Evolutionary conservation across 2,329 filamentous ascomycete genomes (phyloP).

Genomic region (Fusarium staphyleae): DNA sequence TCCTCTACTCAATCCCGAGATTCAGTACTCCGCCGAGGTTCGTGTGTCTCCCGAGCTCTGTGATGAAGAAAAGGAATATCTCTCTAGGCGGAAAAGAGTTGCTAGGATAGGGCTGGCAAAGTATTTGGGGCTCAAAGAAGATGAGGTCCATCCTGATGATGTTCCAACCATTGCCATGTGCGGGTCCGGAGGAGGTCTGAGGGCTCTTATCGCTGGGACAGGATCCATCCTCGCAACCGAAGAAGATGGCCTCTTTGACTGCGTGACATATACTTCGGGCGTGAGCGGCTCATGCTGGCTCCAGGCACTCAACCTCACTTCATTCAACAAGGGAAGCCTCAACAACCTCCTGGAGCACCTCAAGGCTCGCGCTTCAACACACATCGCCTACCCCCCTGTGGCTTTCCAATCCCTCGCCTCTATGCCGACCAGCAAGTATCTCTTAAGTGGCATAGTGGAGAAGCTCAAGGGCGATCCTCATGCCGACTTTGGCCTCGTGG

Average conservation of each 20-base stretch:
- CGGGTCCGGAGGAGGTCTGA: conserved; percentile 88
- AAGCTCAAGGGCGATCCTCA: conserved; percentile 77
- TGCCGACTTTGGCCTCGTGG: conserved; percentile 88
- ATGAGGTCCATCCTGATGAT: conserved; percentile 89
- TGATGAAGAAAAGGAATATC: conserved; percentile 79
- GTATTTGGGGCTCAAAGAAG: conserved; percentile 80
- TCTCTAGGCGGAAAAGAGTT: conserved; percentile 71
- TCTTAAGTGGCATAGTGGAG: conserved; percentile 88
- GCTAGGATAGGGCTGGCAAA: conserved; percentile 77
- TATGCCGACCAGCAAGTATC: conserved; percentile 90
- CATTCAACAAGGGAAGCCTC: conserved; percentile 73
- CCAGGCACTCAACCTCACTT: conserved; percentile 80
- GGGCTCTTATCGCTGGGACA: conserved; percentile 88
- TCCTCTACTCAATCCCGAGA: conserved; percentile 83
- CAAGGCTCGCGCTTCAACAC: conserved; percentile 82
- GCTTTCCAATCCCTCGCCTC: conserved; percentile 83
- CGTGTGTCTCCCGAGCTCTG: conserved; percentile 84
- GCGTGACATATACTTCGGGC: conserved; percentile 91
- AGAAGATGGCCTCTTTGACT: conserved; percentile 90
- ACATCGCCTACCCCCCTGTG: conserved; percentile 90
- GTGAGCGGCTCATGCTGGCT: conserved; percentile 98
- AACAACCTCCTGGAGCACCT: conserved; percentile 80
- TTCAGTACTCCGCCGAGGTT: conserved; percentile 80
- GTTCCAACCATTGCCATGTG: conserved; percentile 93
- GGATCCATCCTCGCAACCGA: conserved; percentile 85